Evolutionary conservation across 2,329 filamentous ascomycete species (phyloP).

Genomic region (Fusarium robinianum): DNA sequence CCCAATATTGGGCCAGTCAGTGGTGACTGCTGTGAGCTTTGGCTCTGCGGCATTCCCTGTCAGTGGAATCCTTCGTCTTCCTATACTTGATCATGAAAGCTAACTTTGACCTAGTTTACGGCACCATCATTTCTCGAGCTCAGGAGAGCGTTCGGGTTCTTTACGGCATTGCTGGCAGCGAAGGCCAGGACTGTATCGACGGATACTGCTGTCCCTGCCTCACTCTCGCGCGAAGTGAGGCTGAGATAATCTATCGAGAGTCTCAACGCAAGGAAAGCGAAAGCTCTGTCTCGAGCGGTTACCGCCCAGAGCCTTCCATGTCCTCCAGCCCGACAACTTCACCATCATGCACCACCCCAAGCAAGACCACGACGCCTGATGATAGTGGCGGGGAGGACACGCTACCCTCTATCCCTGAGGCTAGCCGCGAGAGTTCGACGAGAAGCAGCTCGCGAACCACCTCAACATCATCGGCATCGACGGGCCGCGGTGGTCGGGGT

Average conservation of each 20-base stretch:
- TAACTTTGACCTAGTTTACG: conserved; percentile 37
- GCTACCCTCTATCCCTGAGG: conserved; percentile 28
- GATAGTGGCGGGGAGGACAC: conserved; percentile 1
- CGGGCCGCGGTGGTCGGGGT: too few species aligned
- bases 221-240: conserved; percentile 38
- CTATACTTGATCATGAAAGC: background rate
- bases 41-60: conserved; percentile 36
- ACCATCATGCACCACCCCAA: conserved; percentile 5
- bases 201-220: conserved; percentile 38
- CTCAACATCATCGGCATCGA: conserved; percentile 8
- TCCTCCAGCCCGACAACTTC: conserved; percentile 11
- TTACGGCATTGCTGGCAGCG: conserved; percentile 40
- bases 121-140: conserved; percentile 35
- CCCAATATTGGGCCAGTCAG: too few species aligned
- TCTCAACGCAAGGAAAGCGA: conserved; percentile 12
- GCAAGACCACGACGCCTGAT: conserved; percentile 2
- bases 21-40: conserved; percentile 4
- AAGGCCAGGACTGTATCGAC: conserved; percentile 29
- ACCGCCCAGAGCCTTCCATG: conserved; percentile 33
- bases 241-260: conserved; percentile 40
- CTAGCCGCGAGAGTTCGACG: conserved; percentile 12
- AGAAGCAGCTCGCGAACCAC: background rate
- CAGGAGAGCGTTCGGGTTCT: conserved; percentile 40
- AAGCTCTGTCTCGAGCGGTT: conserved; percentile 16
- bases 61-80: background rate